These are phyloP conservation scores for Macrolepiota dolichaula DNA, from an alignment of 768 basidiomycete species.

Conservation along the genomic window DNA sequence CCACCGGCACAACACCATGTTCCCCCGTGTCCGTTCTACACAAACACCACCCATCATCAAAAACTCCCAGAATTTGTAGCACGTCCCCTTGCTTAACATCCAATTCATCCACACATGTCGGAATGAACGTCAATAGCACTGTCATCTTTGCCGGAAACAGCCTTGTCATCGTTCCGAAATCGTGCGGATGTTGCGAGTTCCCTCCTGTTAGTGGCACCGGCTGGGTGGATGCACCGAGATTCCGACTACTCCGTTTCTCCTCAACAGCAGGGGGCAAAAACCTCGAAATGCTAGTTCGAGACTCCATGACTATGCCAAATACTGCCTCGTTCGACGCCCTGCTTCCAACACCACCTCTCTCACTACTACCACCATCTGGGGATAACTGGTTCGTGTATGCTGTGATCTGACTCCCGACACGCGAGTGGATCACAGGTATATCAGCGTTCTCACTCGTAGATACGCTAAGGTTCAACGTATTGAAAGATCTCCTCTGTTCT, in stretches of 20 bases:
- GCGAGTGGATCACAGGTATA: background rate
- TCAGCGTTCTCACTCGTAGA: too few relatives aligned
- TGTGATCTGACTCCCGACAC: background rate
- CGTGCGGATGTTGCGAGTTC: background rate
- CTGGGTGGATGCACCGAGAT: background rate
- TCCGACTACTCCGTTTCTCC: background rate
- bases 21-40: background rate
- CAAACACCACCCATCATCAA: conserved; percentile 9
- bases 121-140: background rate
- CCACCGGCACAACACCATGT: background rate
- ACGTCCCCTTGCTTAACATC: background rate
- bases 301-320: too few relatives aligned
- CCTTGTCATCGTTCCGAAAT: background rate
- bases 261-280: too few relatives aligned
- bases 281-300: too few relatives aligned
- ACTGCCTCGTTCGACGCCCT: background rate
- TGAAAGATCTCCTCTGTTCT: background rate
- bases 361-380: background rate
- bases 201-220: background rate
- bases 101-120: background rate
- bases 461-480: background rate
- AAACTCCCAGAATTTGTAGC: background rate
- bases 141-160: background rate
- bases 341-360: background rate
- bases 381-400: background rate